These are phyloP conservation scores for Syzygium aqueum DNA, from an alignment of 345 rosid species.

Conservation along the genomic window DNA sequence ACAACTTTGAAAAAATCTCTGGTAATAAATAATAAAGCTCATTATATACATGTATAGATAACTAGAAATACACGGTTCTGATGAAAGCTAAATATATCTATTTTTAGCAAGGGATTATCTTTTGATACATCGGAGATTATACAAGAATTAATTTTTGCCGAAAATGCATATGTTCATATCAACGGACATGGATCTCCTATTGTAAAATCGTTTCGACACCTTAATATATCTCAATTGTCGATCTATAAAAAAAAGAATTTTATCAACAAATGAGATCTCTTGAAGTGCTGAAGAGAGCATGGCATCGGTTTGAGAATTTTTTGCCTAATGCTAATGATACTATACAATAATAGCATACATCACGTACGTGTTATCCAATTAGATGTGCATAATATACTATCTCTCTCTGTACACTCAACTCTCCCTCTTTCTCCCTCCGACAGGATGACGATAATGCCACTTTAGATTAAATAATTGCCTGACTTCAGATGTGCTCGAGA, in stretches of 20 bases:
- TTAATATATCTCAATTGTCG: neutral
- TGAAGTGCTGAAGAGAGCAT: neutral
- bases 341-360: neutral
- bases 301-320: neutral
- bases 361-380: neutral
- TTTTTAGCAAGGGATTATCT: neutral
- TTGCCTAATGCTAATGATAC: neutral
- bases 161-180: neutral
- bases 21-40: neutral
- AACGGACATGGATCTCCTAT: neutral
- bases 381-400: neutral
- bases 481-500: neutral
- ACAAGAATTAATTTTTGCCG: neutral
- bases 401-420: neutral
- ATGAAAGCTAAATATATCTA: neutral
- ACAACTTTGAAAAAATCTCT: neutral
- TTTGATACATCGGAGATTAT: neutral
- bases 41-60: neutral
- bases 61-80: neutral
- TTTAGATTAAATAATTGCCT: neutral
- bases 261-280: neutral
- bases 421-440: neutral
- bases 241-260: neutral
- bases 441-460: neutral
- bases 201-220: neutral